Percentiles rank a stretch among this genome's conserved stretches.
Evolutionary conservation across 192 early-diverging fungal species (phyloP).

Genomic region (Backusella psychrophila): DNA sequence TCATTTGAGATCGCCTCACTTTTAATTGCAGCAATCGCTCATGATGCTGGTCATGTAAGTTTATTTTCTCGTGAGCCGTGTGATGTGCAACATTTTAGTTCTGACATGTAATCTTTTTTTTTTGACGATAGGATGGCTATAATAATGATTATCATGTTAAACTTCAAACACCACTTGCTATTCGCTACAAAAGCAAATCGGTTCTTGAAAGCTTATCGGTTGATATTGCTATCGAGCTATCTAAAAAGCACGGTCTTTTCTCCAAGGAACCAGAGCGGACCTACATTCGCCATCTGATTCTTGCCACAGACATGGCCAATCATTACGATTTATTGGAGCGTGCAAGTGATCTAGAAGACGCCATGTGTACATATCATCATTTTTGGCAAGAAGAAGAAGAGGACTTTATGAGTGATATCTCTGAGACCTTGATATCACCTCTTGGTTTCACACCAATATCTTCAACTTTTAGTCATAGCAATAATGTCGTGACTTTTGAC

Average conservation of each 20-base stretch:
- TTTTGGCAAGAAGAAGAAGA: constrained; percentile 50
- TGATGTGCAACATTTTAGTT: background rate
- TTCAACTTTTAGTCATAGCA: constrained; percentile 17
- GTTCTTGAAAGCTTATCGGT: constrained; percentile 85
- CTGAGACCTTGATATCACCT: constrained; percentile 55
- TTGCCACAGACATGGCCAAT: constrained; percentile 8
- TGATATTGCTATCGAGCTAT: constrained; percentile 61
- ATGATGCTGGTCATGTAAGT: constrained; percentile 82
- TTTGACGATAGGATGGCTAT: constrained; percentile 64
- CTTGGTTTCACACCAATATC: constrained; percentile 20
- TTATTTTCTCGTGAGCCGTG: background rate
- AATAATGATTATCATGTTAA: constrained; percentile 91
- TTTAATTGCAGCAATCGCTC: constrained; percentile 79
- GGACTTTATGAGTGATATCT: constrained; percentile 47
- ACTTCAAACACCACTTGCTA: constrained; percentile 72
- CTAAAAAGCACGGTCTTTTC: constrained; percentile 69
- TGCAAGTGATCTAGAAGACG: constrained; percentile 45
- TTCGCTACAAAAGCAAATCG: constrained; percentile 68
- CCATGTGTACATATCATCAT: constrained; percentile 41
- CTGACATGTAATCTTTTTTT: background rate
- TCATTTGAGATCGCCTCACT: constrained; percentile 70
- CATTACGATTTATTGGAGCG: constrained; percentile 38
- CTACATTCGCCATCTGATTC: constrained; percentile 20
- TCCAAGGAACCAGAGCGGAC: constrained; percentile 28
- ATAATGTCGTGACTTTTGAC: background rate